Evolutionary conservation across 176 grass and related monocot species (phyloP).

Genomic region (Pontederia crassipes): DNA sequence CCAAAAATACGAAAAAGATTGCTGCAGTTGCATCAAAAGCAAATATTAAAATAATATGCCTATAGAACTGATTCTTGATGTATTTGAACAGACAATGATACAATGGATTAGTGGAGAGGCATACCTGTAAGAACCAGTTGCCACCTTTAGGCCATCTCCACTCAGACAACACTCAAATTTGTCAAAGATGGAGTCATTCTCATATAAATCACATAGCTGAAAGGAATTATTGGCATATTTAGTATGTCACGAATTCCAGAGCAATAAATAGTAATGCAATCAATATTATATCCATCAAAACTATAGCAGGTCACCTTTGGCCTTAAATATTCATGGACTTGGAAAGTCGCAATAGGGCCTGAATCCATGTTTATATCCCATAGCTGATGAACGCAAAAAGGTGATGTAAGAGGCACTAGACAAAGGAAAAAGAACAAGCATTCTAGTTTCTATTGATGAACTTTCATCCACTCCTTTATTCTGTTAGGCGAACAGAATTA

Average conservation of each 20-base stretch:
- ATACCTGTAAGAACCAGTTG: slow-evolving; percentile 91
- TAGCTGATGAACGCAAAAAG: slow-evolving; percentile 30
- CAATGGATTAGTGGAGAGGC: slow-evolving; percentile 14
- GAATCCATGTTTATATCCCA: slow-evolving; percentile 97
- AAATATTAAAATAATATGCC: not conserved
- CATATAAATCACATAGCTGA: slow-evolving; percentile 81
- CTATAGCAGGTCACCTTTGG: slow-evolving; percentile 52
- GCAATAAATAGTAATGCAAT: slow-evolving; percentile 6
- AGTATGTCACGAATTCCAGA: slow-evolving; percentile 4
- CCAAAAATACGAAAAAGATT: slow-evolving; percentile 86
- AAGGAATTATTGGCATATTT: slow-evolving; percentile 21
- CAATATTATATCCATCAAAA: slow-evolving; percentile 13
- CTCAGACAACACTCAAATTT: slow-evolving; percentile 85
- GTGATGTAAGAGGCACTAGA: not conserved
- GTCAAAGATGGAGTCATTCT: slow-evolving; percentile 86
- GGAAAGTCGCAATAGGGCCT: slow-evolving; percentile 67
- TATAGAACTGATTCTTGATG: not conserved
- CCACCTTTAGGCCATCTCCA: slow-evolving; percentile 57
- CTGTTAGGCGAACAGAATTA: too few relatives aligned
- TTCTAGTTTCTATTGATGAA: not conserved
- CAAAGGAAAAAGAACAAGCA: slow-evolving; percentile 2
- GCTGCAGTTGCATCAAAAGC: slow-evolving; percentile 27
- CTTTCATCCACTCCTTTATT: too few relatives aligned
- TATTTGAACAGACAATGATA: not conserved
- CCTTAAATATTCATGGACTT: slow-evolving; percentile 88